Evolutionary conservation across 169 alveolate species (phyloP), one percentile per base, ranked within the genome.

Genomic region (Cryptosporidium xiaoi): DNA sequence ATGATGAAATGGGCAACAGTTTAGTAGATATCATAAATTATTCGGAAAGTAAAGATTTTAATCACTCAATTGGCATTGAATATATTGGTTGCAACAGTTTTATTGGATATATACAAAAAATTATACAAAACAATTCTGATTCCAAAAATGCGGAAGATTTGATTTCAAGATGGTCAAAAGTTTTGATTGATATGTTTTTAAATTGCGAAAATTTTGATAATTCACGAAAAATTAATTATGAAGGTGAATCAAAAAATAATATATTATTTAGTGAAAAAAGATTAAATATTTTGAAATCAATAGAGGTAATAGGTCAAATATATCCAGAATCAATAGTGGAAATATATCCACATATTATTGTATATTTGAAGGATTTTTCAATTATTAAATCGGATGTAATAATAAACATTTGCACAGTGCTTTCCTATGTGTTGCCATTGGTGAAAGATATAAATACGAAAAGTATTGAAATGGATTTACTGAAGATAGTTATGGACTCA

Each of bases 151-250:
- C 64, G n/a, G 71, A 77, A 20, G 33, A 29, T 1, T 48, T 62
- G 36, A 62, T 77, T 29, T 36, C 87, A 6, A 77, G 87, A 77
- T 77, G 87, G 87, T 34, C 71, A 18, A 40, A 36, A 29, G 18
- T 77, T 29, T 64, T 77, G 10, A 53, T 77, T 18, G 87, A 77
- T 60, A 77, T 77, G 87, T 77, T 77, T 62, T 56, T 77, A 56
- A 34, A 77, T 16, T 27, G 56, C 36, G 66, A 69, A 16, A 53
- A 56, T 20, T 8, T 24, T 20, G 33, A 13, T 51, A 18, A 24
- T 29, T 18, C n/a, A 5, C 64, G 40, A 15, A 16, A 60, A 3
- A 24, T 24, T 2, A 15, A 51, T 6, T 0, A 56, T 56, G 65
- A 62, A 56, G 18, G n/a, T 36, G 64, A 27, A n/a, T 12, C 2